Conservation (phyloP, 2,329 filamentous ascomycete species). For the Cordyceps fumosorosea region DNA sequence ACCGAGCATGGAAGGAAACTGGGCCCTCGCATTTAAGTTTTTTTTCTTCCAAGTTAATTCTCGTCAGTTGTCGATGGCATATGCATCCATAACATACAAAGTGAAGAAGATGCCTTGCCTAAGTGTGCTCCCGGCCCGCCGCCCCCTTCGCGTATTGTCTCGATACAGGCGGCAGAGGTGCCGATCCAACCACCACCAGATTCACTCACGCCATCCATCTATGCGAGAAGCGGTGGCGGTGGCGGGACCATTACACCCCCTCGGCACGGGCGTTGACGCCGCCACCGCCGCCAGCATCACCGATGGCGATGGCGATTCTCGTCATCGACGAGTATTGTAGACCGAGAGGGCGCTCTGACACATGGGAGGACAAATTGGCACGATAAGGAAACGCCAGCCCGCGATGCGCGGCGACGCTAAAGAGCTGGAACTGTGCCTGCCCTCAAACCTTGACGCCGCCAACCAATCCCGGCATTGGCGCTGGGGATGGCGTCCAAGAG, state of each 20-base stretch:
- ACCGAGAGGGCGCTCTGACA: neutral
- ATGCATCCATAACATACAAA: too few species aligned
- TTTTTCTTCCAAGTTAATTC: neutral
- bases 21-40: neutral
- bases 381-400: neutral
- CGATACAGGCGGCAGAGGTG: neutral
- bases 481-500: neutral
- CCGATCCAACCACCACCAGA: neutral
- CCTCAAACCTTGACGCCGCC: neutral
- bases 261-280: neutral
- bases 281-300: neutral
- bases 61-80: too few species aligned
- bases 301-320: neutral
- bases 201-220: too few species aligned
- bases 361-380: neutral
- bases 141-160: neutral
- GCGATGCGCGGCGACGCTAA: slow-evolving; percentile 5
- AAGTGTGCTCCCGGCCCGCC: neutral
- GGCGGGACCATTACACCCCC: neutral
- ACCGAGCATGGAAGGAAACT: too few species aligned
- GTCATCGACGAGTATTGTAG: neutral
- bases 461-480: neutral
- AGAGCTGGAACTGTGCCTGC: neutral
- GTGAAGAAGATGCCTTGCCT: neutral
- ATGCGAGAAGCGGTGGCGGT: slow-evolving; percentile 13